Conservation (phyloP, 768 basidiomycete species). For the Auriculariales sp. region DNA sequence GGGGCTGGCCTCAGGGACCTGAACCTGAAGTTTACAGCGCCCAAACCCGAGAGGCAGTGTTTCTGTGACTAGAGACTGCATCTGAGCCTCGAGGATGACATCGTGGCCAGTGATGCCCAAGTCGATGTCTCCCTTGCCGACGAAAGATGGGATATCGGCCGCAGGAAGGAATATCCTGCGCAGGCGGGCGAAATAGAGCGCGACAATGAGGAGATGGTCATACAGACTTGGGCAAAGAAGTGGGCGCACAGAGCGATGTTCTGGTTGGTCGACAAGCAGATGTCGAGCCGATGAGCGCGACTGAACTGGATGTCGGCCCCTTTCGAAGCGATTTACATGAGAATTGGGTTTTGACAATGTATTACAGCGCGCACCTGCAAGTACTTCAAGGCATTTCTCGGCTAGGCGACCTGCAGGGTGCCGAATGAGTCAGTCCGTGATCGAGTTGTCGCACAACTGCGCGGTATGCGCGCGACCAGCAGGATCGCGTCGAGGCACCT, state of each 20-base stretch:
- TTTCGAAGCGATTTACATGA: constrained; percentile 15
- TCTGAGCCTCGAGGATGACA: constrained; percentile 81
- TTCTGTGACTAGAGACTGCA: constrained; percentile 66
- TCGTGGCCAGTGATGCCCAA: constrained; percentile 98
- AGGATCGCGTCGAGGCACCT: constrained; percentile 32
- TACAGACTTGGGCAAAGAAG: not conserved
- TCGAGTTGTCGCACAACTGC: not conserved
- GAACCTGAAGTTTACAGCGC: constrained; percentile 56
- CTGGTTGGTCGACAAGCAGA: constrained; percentile 87
- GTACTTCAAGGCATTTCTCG: constrained; percentile 76
- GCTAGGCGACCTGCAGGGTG: constrained; percentile 55
- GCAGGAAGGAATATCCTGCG: constrained; percentile 90
- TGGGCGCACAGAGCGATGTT: constrained; percentile 77
- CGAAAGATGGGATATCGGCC: constrained; percentile 93
- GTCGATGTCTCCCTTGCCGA: constrained; percentile 93
- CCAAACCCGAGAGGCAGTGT: constrained; percentile 81
- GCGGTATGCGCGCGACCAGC: not conserved
- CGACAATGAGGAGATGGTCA: not conserved
- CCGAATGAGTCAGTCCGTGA: not conserved
- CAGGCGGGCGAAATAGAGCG: not conserved
- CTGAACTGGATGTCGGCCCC: constrained; percentile 95
- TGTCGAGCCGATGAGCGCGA: constrained; percentile 74
- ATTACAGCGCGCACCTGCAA: constrained; percentile 45
- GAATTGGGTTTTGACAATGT: not conserved
- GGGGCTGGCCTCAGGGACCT: constrained; percentile 66